These are phyloP conservation scores for Yamadazyma atlantica DNA, from an alignment of 1,139 yeast genomes.

Conservation along the genomic window DNA sequence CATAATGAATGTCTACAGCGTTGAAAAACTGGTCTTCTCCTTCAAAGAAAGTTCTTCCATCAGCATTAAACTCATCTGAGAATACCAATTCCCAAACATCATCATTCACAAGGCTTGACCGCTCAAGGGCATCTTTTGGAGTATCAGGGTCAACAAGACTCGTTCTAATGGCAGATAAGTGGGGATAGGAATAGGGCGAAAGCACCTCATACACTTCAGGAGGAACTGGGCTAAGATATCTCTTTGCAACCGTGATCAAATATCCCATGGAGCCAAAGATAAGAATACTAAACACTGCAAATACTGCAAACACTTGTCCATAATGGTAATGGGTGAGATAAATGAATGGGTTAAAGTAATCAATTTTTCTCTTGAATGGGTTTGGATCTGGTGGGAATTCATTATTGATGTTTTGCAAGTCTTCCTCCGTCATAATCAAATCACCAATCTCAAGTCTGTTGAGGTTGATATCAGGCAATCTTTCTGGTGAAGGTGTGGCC, in stretches of 20 bases:
- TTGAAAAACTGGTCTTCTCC: slow-evolving; percentile 33
- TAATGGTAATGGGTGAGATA: slow-evolving; percentile 11
- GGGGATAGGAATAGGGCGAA: slow-evolving; percentile 20
- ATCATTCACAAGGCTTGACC: slow-evolving; percentile 9
- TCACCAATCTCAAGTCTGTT: slow-evolving; percentile 5
- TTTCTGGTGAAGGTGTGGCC: neutral
- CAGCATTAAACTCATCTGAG: slow-evolving; percentile 31
- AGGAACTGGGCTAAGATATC: slow-evolving; percentile 8
- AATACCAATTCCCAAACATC: slow-evolving; percentile 28
- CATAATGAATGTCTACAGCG: slow-evolving; percentile 30
- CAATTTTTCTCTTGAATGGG: slow-evolving; percentile 12
- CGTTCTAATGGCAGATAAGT: slow-evolving; percentile 23
- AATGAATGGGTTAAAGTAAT: slow-evolving; percentile 15
- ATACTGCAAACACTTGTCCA: slow-evolving; percentile 14
- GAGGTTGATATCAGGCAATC: neutral
- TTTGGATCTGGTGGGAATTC: slow-evolving; percentile 11
- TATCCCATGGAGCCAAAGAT: slow-evolving; percentile 18
- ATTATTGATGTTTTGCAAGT: slow-evolving; percentile 9
- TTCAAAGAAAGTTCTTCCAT: slow-evolving; percentile 29
- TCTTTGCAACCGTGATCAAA: slow-evolving; percentile 11
- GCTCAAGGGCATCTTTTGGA: slow-evolving; percentile 16
- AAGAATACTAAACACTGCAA: slow-evolving; percentile 12
- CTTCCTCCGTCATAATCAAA: slow-evolving; percentile 13
- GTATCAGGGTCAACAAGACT: slow-evolving; percentile 30
- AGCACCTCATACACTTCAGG: slow-evolving; percentile 18